phyloP scores from a whole-genome alignment of 2,329 filamentous ascomycete genomes.

The Cercospora brassicicola region DNA sequence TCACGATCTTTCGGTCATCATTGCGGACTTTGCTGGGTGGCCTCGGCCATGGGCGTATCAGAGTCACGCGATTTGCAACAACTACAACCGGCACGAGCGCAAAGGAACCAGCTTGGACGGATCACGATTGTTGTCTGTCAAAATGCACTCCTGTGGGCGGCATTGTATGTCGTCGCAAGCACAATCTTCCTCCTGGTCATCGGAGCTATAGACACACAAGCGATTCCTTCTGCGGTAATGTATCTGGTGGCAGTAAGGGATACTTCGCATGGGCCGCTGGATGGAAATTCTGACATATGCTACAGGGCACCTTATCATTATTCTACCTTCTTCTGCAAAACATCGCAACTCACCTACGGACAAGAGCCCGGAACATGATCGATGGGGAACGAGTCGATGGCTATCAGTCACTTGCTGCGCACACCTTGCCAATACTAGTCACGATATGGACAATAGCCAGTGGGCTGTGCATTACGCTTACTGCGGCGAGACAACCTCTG shows the following conservation, averaged over 20 bases:
- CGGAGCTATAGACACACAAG: constrained; percentile 20
- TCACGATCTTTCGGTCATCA: not conserved
- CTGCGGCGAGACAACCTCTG: constrained; percentile 25
- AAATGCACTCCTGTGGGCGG: constrained; percentile 31
- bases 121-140: constrained; percentile 28
- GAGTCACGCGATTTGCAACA: not conserved
- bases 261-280: not conserved
- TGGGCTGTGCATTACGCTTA: constrained; percentile 31
- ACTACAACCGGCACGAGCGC: not conserved
- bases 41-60: constrained; percentile 4
- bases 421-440: constrained; percentile 24
- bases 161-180: constrained; percentile 31
- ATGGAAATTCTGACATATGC: not conserved
- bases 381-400: constrained; percentile 23
- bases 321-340: constrained; percentile 27
- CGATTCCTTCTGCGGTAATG: constrained; percentile 28
- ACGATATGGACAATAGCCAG: constrained; percentile 32
- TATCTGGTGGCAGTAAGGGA: constrained; percentile 25
- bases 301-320: constrained; percentile 25
- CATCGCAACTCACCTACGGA: constrained; percentile 21
- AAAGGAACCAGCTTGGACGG: constrained; percentile 16
- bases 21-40: not conserved
- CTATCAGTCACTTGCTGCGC: constrained; percentile 23
- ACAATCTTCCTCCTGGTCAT: constrained; percentile 28
- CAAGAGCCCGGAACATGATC: constrained; percentile 16